Evolutionary conservation across 2,329 filamentous ascomycete species (phyloP).

Genomic region (Fusarium foetens): DNA sequence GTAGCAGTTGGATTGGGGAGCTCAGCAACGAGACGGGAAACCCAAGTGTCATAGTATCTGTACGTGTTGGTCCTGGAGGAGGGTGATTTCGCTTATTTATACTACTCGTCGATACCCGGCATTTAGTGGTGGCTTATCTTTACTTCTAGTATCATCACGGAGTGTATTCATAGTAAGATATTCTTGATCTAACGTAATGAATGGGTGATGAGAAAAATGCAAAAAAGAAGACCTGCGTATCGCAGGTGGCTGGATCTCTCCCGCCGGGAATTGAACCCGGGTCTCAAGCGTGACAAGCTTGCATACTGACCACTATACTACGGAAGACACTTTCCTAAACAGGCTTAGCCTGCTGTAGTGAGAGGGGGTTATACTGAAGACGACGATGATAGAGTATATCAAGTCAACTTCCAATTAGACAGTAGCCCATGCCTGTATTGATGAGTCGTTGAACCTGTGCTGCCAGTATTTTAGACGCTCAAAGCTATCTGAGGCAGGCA

Average conservation of each 20-base stretch:
- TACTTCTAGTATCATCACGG: slow-evolving; percentile 10
- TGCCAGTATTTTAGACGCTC: too few species aligned
- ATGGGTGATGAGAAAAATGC: neutral
- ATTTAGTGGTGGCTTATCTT: slow-evolving; percentile 36
- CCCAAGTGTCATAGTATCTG: slow-evolving; percentile 37
- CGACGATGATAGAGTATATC: rapidly evolving
- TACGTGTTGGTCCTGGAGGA: slow-evolving; percentile 14
- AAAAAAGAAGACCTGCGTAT: slow-evolving; percentile 11
- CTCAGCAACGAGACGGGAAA: slow-evolving; percentile 15
- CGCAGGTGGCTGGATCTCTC: slow-evolving; percentile 38
- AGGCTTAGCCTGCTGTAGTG: slow-evolving; percentile 2
- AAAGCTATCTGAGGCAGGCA: too few species aligned
- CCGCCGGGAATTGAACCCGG: slow-evolving; percentile 42
- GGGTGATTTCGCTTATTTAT: slow-evolving; percentile 39
- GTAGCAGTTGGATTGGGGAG: slow-evolving; percentile 28
- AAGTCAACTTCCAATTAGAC: too few species aligned
- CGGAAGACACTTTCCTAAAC: slow-evolving; percentile 20
- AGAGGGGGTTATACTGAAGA: neutral
- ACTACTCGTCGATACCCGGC: slow-evolving; percentile 51
- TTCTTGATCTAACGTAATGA: neutral
- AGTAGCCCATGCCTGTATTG: too few species aligned
- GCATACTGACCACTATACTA: slow-evolving; percentile 42
- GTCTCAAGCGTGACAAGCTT: slow-evolving; percentile 42
- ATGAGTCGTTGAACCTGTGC: too few species aligned
- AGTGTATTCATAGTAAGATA: slow-evolving; percentile 24